phyloP scores from a whole-genome alignment of 768 basidiomycete species.

The Fistulinella prunicolor region DNA sequence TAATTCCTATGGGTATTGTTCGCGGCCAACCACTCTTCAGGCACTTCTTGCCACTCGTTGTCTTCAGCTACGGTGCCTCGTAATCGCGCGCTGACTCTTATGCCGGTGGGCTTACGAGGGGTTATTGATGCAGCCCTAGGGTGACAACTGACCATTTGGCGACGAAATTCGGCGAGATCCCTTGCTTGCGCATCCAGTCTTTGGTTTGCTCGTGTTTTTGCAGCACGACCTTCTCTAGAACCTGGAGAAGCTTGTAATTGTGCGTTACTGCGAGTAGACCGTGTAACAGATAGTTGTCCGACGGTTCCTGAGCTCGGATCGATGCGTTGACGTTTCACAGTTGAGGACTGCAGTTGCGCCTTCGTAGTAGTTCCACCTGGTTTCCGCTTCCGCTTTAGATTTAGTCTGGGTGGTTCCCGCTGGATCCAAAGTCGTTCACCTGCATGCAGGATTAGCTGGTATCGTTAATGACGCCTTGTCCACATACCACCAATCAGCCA shows the following conservation, averaged over 20 bases:
- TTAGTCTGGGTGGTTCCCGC: constrained; percentile 55
- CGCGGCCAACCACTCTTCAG: constrained; percentile 60
- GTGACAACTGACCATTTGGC: constrained; percentile 34
- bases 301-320: constrained; percentile 1
- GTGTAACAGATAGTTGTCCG: constrained; percentile 7
- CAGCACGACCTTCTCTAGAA: constrained; percentile 55
- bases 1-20: constrained; percentile 17
- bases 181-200: constrained; percentile 68
- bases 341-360: constrained; percentile 12
- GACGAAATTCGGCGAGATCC: constrained; percentile 61
- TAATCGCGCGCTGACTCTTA: constrained; percentile 64
- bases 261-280: constrained; percentile 15
- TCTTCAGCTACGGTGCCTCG: constrained; percentile 52
- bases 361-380: constrained; percentile 25
- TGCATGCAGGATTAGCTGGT: constrained; percentile 25
- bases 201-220: constrained; percentile 68
- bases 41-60: constrained; percentile 74
- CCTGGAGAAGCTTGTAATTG: constrained; percentile 23
- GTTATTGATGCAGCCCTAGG: constrained; percentile 11
- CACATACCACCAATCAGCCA: constrained; percentile 77
- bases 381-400: constrained; percentile 42
- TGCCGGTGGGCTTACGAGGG: constrained; percentile 45
- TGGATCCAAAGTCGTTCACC: constrained; percentile 88
- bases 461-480: background rate
- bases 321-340: constrained; percentile 28